These are phyloP conservation scores for Berkeleyomyces rouxiae DNA, from an alignment of 2,329 filamentous ascomycete species.

Conservation along the genomic window DNA sequence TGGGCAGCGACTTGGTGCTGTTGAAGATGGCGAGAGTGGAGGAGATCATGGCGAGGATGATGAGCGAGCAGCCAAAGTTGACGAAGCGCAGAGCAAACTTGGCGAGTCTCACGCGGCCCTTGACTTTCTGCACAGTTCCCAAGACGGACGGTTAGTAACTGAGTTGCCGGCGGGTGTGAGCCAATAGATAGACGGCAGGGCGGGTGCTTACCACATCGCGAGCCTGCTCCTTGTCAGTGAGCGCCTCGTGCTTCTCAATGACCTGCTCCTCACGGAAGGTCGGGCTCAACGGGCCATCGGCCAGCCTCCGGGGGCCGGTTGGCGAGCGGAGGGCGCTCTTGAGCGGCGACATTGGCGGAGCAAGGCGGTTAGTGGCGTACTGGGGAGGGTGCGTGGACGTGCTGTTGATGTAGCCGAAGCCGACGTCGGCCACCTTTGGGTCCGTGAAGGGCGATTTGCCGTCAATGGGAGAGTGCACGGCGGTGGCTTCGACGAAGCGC, in stretches of 20 bases:
- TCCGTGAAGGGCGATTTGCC: slow-evolving; percentile 41
- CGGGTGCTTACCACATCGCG: slow-evolving; percentile 59
- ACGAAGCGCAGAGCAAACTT: slow-evolving; percentile 91
- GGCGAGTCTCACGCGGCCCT: slow-evolving; percentile 75
- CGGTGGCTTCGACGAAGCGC: slow-evolving; percentile 66
- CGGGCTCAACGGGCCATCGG: slow-evolving; percentile 64
- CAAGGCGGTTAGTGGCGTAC: slow-evolving; percentile 17
- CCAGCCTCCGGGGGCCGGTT: slow-evolving; percentile 54
- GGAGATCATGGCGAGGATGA: slow-evolving; percentile 78
- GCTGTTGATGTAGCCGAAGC: slow-evolving; percentile 73
- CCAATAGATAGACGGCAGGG: background rate
- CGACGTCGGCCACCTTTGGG: slow-evolving; percentile 61
- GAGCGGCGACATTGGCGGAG: slow-evolving; percentile 60
- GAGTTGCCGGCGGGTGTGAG: too few species aligned
- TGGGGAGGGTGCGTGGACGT: slow-evolving; percentile 36
- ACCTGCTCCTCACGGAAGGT: slow-evolving; percentile 80
- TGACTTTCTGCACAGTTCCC: slow-evolving; percentile 53
- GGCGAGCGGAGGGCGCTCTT: slow-evolving; percentile 85
- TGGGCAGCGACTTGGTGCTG: slow-evolving; percentile 56
- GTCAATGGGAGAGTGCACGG: slow-evolving; percentile 62
- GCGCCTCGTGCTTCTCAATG: slow-evolving; percentile 67
- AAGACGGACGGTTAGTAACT: background rate
- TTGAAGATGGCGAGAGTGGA: slow-evolving; percentile 89
- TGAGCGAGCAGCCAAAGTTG: slow-evolving; percentile 92
- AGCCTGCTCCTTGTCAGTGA: slow-evolving; percentile 73